Evolutionary conservation across 1,284 basidiomycete genomes (phyloP).

Genomic region (Fomitopsis palustris): DNA sequence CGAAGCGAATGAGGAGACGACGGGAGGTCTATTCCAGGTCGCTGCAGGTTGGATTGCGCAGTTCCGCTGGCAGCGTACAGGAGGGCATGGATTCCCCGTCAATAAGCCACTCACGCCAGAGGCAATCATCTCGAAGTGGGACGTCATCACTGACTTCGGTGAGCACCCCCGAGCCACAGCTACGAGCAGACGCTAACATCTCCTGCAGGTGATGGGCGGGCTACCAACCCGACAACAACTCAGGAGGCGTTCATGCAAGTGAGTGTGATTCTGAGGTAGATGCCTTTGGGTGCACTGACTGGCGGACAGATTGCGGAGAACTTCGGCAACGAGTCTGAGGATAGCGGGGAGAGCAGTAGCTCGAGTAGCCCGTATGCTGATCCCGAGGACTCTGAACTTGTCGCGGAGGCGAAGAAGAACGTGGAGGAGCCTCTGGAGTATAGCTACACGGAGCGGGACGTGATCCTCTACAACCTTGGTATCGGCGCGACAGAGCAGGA

Average conservation of each 20-base stretch:
- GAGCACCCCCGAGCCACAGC: conserved; percentile 21
- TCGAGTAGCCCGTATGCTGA: conserved; percentile 61
- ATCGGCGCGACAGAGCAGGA: conserved; percentile 94
- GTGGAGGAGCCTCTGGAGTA: conserved; percentile 56
- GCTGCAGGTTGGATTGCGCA: conserved; percentile 92
- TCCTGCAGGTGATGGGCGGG: conserved; percentile 62
- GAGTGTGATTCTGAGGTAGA: conserved; percentile 6
- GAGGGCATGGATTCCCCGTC: conserved; percentile 85
- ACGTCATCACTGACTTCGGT: conserved; percentile 81
- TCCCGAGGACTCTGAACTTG: conserved; percentile 81
- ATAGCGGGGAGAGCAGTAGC: conserved; percentile 22
- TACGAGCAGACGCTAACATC: conserved; percentile 1
- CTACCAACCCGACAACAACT: conserved; percentile 73
- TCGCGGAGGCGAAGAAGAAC: conserved; percentile 79
- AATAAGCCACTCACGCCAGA: conserved; percentile 76
- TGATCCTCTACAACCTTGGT: conserved; percentile 95
- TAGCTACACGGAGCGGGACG: conserved; percentile 84
- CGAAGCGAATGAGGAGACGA: conserved; percentile 75
- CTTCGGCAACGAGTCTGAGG: conserved; percentile 60
- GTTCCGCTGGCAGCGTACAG: conserved; percentile 90
- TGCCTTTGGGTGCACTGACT: not conserved
- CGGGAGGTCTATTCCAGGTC: conserved; percentile 84
- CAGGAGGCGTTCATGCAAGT: conserved; percentile 75
- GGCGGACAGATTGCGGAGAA: conserved; percentile 66
- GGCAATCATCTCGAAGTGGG: conserved; percentile 77